Evolutionary conservation across 768 basidiomycete species (phyloP), one percentile per base, ranked within the genome.

Genomic region (Ephemerocybe angulata): DNA sequence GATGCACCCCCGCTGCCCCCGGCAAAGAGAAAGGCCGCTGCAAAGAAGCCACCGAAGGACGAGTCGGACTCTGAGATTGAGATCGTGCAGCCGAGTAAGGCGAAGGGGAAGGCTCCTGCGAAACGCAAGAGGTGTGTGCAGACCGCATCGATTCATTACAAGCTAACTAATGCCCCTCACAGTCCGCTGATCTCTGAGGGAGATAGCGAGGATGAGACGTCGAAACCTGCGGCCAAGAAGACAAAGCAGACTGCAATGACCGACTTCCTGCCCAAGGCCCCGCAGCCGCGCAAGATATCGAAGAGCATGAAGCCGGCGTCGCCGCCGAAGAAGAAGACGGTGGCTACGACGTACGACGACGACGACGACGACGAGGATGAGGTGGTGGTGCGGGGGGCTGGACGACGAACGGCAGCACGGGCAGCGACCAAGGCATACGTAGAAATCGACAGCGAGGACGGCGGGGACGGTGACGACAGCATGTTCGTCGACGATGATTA

Each of bases 41-140:
- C 70, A 7, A 66, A 58, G 40, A 72, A 70, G 55, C 70, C 71
- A 48, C 65, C 63, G 8, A 48, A 54, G 27, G 60, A 60, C 29
- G 73, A 75, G 24, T 68, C 71, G 1, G 80, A 81, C 22, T 66
- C 66, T 11, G 78, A 77, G 3, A 55, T 70, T 35, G 70, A 70
- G 50, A 60, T 70, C 15, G 57, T 65, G 11, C n/a, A n/a, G n/a
- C 58, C 61, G 41, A 58, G 15, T 59, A 58, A 62, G 46, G 70
- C 60, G 24, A 67, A 70, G 54, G 64, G 52, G 29, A 57, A 63
- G 48, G 57, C 47, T 13, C 40, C 63, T 15, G 65, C 71, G 41
- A 91, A 91, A 69, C 83, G 88, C 40, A 92, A 90, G 69, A 87
- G 81, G 89, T 86, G 55, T 5, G 38, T 41, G 21, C 72, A 71